Evolutionary conservation across 208 protist species (phyloP).

Genomic region (Acanthamoeba divionensis): DNA sequence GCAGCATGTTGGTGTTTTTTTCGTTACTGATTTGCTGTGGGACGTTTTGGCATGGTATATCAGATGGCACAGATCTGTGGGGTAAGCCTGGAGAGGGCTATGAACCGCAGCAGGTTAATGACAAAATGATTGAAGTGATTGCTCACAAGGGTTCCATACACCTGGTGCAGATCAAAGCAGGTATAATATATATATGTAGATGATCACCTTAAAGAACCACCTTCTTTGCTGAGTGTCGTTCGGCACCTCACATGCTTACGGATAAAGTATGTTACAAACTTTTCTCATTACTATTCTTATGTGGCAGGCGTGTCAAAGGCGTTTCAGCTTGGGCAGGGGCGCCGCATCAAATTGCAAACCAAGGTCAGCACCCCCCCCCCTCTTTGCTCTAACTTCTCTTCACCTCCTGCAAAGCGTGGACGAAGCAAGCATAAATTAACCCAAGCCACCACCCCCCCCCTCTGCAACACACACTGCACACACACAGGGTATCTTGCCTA

Average conservation of each 20-base stretch:
- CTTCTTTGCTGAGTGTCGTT: neutral
- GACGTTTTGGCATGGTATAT: too few relatives aligned
- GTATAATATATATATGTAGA: too few relatives aligned
- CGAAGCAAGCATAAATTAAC: neutral
- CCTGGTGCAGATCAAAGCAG: conserved; percentile 47
- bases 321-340: conserved; percentile 29
- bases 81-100: conserved; percentile 16
- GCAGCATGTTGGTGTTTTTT: too few relatives aligned
- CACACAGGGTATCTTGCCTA: neutral
- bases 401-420: too few relatives aligned
- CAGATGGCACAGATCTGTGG: conserved; percentile 42
- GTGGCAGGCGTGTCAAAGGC: neutral
- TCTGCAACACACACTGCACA: neutral
- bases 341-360: conserved; percentile 42
- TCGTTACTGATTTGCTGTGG: too few relatives aligned
- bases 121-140: conserved; percentile 31
- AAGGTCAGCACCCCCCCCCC: neutral
- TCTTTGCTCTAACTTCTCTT: conserved; percentile 21
- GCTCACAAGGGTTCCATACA: conserved; percentile 41
- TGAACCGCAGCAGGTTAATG: conserved; percentile 17
- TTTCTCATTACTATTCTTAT: too few relatives aligned
- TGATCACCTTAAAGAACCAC: neutral
- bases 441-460: neutral
- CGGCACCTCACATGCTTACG: neutral
- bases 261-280: too few relatives aligned